Evolutionary conservation across 2,329 filamentous ascomycete genomes (phyloP), one percentile per base, ranked within the genome.

Genomic region (Calonectria honghensis): DNA sequence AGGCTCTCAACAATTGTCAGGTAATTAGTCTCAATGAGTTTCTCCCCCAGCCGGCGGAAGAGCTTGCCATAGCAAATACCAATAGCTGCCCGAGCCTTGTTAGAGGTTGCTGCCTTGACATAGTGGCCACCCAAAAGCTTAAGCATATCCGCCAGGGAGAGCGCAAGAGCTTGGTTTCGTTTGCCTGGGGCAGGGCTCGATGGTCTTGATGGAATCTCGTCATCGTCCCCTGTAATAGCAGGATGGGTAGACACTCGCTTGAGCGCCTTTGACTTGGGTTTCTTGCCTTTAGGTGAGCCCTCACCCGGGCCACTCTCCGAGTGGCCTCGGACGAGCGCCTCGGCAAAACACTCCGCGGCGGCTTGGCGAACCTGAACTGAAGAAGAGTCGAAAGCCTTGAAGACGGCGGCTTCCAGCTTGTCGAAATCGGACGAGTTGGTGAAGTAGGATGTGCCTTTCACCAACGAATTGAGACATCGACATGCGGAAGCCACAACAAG

Each of bases 361-460:
- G 96, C 95, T 84, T 96, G 94, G 74, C 97, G 91, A 67, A 98
- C 95, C 35, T 93, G 90, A 0, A 93, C 86, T 64, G 93, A 94
- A 1, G 92, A 85, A 45, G 93, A 96, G 79, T 99, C 97, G 74
- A 97, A 93, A 0, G 94, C 91, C 85, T 98, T 98, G 90, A 96
- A 97, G 20, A 97, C 87, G 7, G 94, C 92, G 41, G 91, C 91
- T 84, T 96, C 96, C 27, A 98, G 86, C 83, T 94, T 95, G 79
- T 99, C 97, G 81, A 98, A 98, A 82, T 99, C 97, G 83, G 90
- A 93, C 18, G 94, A 92, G 81, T 97, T 98, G 82, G 96, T 93
- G 82, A 98, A 98, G 83, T 95, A 97, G 0, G 90, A 85, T 0
- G 96, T 98, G 75, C 91, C 88, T 72, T 91, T 93, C 29, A 94